Conservation (phyloP, 2,329 filamentous ascomycete genomes). For the Metarhizium rileyi region DNA sequence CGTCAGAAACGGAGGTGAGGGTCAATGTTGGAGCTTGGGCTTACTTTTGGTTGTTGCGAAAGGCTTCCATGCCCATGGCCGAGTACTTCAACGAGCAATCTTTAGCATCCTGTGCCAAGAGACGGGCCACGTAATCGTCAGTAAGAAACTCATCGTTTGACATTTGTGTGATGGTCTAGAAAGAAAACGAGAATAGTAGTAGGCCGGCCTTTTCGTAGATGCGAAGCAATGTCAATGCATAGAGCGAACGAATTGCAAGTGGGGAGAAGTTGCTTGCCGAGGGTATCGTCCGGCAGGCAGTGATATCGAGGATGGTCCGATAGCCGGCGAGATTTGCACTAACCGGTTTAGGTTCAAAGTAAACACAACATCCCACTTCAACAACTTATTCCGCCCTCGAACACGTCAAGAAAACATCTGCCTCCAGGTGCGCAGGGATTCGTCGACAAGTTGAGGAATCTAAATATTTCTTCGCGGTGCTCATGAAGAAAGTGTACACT, state of each 20-base stretch:
- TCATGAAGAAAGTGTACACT: no score
- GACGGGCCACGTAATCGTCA: conserved; percentile 69
- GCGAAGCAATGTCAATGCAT: neutral
- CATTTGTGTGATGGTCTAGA: conserved; percentile 18
- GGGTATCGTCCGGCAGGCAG: neutral
- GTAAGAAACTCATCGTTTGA: conserved; percentile 44
- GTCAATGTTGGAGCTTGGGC: conserved; percentile 7
- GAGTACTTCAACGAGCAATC: conserved; percentile 66
- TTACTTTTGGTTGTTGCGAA: conserved; percentile 39
- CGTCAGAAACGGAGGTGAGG: neutral
- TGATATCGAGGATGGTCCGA: neutral
- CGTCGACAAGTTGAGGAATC: no score
- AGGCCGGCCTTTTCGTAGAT: neutral
- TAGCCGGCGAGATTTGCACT: conserved; percentile 3
- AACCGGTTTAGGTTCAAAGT: conserved; percentile 8
- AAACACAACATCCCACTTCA: conserved; percentile 6
- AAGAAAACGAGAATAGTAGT: neutral
- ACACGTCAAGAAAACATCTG: neutral
- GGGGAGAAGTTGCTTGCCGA: neutral
- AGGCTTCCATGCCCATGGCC: conserved; percentile 56
- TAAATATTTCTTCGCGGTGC: no score
- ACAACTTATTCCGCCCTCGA: neutral
- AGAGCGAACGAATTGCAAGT: neutral
- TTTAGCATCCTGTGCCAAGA: conserved; percentile 73
- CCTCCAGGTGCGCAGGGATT: neutral